These are phyloP conservation scores for Pseudogymnoascus sp. DNA, from an alignment of 2,329 filamentous ascomycete genomes.

Conservation along the genomic window DNA sequence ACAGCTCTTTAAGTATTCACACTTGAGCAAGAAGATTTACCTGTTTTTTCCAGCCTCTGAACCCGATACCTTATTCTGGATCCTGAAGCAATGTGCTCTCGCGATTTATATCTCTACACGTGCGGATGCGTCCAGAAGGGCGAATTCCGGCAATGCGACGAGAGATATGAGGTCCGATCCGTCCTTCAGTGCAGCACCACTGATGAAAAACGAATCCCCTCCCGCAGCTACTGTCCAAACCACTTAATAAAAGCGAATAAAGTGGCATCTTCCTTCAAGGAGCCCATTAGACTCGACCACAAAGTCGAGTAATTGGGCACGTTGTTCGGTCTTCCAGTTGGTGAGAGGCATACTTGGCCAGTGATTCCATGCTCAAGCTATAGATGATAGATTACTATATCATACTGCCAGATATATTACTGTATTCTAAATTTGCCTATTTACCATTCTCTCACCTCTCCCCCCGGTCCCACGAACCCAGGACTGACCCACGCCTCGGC, in stretches of 20 bases:
- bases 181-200: background rate
- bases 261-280: background rate
- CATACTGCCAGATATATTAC: background rate
- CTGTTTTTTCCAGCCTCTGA: background rate
- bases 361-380: background rate
- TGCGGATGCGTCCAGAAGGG: background rate
- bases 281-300: background rate
- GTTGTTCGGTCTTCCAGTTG: background rate
- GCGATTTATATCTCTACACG: background rate
- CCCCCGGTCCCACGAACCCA: constrained; percentile 59
- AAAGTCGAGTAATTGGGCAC: background rate
- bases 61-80: background rate
- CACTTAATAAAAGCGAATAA: background rate
- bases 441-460: constrained; percentile 61
- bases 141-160: background rate
- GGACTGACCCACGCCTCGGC: constrained; percentile 57
- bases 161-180: background rate
- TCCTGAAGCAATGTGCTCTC: background rate
- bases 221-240: background rate
- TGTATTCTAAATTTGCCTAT: background rate
- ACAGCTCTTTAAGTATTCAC: background rate
- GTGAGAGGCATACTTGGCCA: background rate
- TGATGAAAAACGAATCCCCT: background rate
- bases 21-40: background rate
- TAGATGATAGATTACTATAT: background rate